These are phyloP conservation scores for Paspalum notatum DNA, from an alignment of 176 grass and related monocot genomes.

Conservation along the genomic window DNA sequence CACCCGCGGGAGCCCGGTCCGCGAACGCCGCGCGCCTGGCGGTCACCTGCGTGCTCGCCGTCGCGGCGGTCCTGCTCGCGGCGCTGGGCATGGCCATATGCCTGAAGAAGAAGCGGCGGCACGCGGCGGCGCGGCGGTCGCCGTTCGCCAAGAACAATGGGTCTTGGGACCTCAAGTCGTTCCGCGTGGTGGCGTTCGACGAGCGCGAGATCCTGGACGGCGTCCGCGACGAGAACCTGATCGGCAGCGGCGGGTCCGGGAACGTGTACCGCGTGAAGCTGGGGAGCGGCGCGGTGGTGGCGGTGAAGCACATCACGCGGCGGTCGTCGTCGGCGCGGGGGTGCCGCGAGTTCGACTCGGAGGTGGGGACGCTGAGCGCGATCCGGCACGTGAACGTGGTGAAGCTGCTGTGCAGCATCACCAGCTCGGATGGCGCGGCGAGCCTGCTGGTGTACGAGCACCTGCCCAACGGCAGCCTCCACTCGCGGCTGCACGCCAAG, in stretches of 20 bases:
- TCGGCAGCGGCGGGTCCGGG: conserved; percentile 86
- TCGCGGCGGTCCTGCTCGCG: conserved; percentile 49
- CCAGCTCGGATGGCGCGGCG: conserved; percentile 66
- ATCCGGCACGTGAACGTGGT: conserved; percentile 94
- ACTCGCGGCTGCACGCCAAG: conserved; percentile 62
- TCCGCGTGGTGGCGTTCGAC: conserved; percentile 71
- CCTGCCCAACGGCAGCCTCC: conserved; percentile 88
- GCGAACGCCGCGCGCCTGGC: conserved; percentile 39
- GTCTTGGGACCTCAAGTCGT: conserved; percentile 84
- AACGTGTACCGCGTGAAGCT: conserved; percentile 89
- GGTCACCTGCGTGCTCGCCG: conserved; percentile 57
- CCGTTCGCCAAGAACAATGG: conserved; percentile 59
- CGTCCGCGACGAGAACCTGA: conserved; percentile 78
- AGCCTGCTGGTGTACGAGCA: conserved; percentile 94
- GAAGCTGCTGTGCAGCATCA: conserved; percentile 91
- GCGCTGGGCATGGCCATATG: conserved; percentile 49
- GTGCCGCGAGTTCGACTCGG: conserved; percentile 84
- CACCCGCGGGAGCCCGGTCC: neutral
- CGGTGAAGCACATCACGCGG: conserved; percentile 84
- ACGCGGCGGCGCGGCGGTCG: neutral
- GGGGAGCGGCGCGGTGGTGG: conserved; percentile 53
- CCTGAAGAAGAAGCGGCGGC: conserved; percentile 50
- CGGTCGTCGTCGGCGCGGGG: conserved; percentile 43
- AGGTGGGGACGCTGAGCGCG: conserved; percentile 82
- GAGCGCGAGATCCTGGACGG: conserved; percentile 72